phyloP scores from a whole-genome alignment of 805 yeast species.

The Teunomyces cretensis region DNA sequence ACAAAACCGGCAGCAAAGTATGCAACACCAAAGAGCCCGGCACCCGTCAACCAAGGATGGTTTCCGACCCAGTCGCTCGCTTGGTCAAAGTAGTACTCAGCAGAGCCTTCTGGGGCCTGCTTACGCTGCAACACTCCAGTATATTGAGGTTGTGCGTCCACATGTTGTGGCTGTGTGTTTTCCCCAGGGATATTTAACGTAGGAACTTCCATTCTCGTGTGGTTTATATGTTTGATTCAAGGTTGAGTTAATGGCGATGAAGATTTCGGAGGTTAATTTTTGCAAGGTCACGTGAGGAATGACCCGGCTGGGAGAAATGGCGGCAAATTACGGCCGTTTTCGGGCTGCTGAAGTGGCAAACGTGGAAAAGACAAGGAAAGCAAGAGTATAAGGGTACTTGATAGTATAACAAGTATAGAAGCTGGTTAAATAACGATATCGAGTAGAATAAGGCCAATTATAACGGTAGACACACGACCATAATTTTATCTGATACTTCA shows the following conservation, averaged over 20 bases:
- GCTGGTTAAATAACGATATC: background rate
- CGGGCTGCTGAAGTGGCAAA: background rate
- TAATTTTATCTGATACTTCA: no score
- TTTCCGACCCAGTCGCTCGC: conserved; percentile 59
- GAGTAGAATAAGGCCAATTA: no score
- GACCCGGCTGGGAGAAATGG: background rate
- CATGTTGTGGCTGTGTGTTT: conserved; percentile 20
- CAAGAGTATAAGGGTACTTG: background rate
- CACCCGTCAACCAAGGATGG: conserved; percentile 73
- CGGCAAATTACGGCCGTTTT: no score
- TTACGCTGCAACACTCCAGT: conserved; percentile 43
- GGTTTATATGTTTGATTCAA: conserved; percentile 10
- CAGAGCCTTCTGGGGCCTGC: conserved; percentile 43
- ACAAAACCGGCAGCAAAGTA: conserved; percentile 68
- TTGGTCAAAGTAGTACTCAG: conserved; percentile 66
- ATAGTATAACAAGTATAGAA: background rate
- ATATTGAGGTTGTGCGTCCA: conserved; percentile 23
- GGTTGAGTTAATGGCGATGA: background rate
- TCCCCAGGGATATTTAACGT: conserved; percentile 59
- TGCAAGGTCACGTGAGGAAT: conserved; percentile 2
- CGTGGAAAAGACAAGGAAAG: background rate
- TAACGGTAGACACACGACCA: no score
- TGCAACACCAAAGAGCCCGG: conserved; percentile 65
- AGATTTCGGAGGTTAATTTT: background rate
- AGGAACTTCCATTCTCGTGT: conserved; percentile 51